These are phyloP conservation scores for Taxawa tesnikishii DNA, from an alignment of 2,329 filamentous ascomycete genomes.

Conservation along the genomic window DNA sequence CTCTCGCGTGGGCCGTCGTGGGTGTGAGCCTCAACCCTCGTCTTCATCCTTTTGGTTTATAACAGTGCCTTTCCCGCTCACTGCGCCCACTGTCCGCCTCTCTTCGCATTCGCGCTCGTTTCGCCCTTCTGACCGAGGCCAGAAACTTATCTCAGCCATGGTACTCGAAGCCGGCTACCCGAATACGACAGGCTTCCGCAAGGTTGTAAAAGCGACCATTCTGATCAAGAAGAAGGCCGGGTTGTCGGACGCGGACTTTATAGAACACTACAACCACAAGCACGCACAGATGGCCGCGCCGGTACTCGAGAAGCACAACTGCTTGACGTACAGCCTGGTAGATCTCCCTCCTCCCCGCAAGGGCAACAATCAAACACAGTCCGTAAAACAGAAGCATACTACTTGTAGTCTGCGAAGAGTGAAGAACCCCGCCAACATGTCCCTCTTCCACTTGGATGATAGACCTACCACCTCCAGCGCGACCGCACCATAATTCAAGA, in stretches of 20 bases:
- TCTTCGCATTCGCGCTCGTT: too few species aligned
- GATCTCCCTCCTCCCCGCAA: slow-evolving; percentile 6
- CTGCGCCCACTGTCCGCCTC: too few species aligned
- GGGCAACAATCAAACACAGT: too few species aligned
- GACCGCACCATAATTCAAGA: slow-evolving; percentile 32
- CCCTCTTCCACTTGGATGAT: too few species aligned
- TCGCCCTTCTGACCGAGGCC: too few species aligned
- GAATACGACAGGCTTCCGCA: slow-evolving; percentile 31
- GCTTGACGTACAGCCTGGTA: slow-evolving; percentile 34
- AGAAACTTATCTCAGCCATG: slow-evolving; percentile 15
- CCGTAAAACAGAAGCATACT: too few species aligned
- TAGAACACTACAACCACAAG: slow-evolving; percentile 32
- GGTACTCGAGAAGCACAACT: slow-evolving; percentile 29
- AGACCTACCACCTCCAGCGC: slow-evolving; percentile 33
- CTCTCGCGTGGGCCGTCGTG: too few species aligned
- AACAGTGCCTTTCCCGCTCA: too few species aligned
- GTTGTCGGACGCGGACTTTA: slow-evolving; percentile 31
- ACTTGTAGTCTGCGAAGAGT: too few species aligned
- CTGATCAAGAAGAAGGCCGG: slow-evolving; percentile 34
- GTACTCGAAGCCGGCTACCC: slow-evolving; percentile 32
- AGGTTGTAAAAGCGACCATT: slow-evolving; percentile 34
- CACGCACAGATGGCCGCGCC: slow-evolving; percentile 32
- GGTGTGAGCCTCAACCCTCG: too few species aligned
- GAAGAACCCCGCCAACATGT: neutral
- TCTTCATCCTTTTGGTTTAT: too few species aligned